Evolutionary conservation across 2,329 filamentous ascomycete genomes (phyloP).

Genomic region (Hysterium pulicare): DNA sequence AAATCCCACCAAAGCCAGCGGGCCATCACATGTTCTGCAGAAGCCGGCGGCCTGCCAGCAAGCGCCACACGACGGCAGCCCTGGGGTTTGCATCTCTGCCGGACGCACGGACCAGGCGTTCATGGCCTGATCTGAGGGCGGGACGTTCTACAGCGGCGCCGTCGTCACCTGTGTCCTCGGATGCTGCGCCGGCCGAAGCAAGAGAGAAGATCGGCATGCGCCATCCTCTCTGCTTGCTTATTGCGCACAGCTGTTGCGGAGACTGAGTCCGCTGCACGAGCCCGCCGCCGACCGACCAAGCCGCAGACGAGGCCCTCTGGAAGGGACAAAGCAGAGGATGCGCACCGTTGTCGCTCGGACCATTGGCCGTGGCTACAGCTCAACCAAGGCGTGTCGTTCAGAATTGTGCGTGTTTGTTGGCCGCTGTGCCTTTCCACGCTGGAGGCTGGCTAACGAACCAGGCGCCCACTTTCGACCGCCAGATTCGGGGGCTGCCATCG

Average conservation of each 20-base stretch:
- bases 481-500: slow-evolving; percentile 30
- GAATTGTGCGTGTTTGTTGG: no score
- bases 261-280: background rate
- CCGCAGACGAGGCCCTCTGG: background rate
- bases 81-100: slow-evolving; percentile 21
- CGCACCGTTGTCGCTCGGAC: background rate
- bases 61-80: slow-evolving; percentile 10
- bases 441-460: slow-evolving; percentile 10
- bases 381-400: no score
- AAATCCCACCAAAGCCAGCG: background rate
- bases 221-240: slow-evolving; percentile 8
- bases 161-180: slow-evolving; percentile 22
- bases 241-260: background rate
- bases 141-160: slow-evolving; percentile 25
- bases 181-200: slow-evolving; percentile 15
- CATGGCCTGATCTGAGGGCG: slow-evolving; percentile 21
- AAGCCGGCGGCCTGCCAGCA: background rate
- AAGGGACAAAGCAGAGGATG: background rate
- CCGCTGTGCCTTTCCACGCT: slow-evolving; percentile 14
- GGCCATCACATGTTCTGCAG: background rate
- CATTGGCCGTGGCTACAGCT: background rate
- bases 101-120: slow-evolving; percentile 35
- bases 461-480: slow-evolving; percentile 8
- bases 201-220: slow-evolving; percentile 20
- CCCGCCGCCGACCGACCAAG: background rate